These are phyloP conservation scores for Eleusine coracana DNA, from an alignment of 176 grass and related monocot species.

Conservation along the genomic window DNA sequence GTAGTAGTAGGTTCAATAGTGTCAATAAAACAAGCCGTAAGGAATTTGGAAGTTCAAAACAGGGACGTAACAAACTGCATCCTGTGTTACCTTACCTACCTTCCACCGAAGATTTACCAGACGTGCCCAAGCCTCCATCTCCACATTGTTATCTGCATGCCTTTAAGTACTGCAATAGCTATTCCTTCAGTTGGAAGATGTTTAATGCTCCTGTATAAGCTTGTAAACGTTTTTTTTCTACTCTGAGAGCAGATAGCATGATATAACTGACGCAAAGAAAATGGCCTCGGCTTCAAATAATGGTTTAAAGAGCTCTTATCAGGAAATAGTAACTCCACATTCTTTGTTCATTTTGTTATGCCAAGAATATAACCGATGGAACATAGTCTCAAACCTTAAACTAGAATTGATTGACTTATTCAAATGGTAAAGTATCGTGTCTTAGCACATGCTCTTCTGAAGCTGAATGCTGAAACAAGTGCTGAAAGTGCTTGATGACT, in stretches of 20 bases:
- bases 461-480: constrained; percentile 3
- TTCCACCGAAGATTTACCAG: not conserved
- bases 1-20: not conserved
- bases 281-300: not conserved
- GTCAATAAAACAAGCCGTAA: not conserved
- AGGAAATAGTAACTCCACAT: not conserved
- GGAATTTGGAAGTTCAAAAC: not conserved
- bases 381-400: not conserved
- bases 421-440: not conserved
- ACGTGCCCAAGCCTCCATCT: not conserved
- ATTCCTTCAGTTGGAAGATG: not conserved
- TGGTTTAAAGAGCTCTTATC: not conserved
- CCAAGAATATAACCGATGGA: not conserved
- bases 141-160: not conserved
- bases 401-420: not conserved
- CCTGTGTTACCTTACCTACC: not conserved
- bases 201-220: not conserved
- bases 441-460: not conserved
- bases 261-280: not conserved
- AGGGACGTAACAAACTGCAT: not conserved
- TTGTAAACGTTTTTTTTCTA: too few relatives aligned
- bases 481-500: not conserved
- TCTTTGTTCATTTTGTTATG: not conserved
- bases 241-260: not conserved
- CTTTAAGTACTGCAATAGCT: not conserved